These are phyloP conservation scores for Actinomortierella ambigua DNA, from an alignment of 371 early-diverging fungal species.

Conservation along the genomic window DNA sequence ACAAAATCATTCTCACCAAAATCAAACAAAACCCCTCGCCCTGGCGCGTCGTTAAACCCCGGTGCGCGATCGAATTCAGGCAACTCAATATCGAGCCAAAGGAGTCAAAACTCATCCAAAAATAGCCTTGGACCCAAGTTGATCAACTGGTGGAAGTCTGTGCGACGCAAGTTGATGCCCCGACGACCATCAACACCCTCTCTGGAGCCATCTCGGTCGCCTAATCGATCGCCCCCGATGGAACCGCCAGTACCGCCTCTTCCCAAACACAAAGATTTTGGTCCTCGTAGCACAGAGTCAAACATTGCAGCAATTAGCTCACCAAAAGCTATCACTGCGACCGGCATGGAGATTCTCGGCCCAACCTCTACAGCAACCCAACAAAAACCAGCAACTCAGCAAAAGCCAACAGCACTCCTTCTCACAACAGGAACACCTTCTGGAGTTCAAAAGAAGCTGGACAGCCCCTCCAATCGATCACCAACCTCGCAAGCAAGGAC, in stretches of 20 bases:
- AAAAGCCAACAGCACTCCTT: neutral
- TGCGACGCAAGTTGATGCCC: conserved; percentile 37
- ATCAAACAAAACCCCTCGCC: no score
- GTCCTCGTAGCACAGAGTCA: neutral
- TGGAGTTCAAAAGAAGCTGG: no score
- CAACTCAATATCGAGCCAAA: conserved; percentile 41
- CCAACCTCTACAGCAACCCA: neutral
- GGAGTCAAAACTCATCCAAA: conserved; percentile 42
- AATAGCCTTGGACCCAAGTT: conserved; percentile 40
- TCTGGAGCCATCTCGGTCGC: no score
- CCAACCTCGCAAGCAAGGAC: conserved; percentile 8
- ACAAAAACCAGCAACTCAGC: conserved; percentile 3
- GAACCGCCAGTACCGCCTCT: no score
- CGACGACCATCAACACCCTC: conserved; percentile 1
- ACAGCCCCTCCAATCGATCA: no score
- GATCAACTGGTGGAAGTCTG: conserved; percentile 47
- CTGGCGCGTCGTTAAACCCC: no score
- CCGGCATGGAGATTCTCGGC: neutral
- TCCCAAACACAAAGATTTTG: no score
- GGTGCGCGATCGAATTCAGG: conserved; percentile 29
- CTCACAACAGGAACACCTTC: no score
- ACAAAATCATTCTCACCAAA: no score
- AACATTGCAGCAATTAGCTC: neutral
- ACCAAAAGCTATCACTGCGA: conserved; percentile 4
- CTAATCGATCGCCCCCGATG: conserved; percentile 9